A percentile compares a stretch with the other conserved stretches of the same genome.
Evolutionary conservation across 129 eudicot species (phyloP).

Genomic region (Lactuca sativa): DNA sequence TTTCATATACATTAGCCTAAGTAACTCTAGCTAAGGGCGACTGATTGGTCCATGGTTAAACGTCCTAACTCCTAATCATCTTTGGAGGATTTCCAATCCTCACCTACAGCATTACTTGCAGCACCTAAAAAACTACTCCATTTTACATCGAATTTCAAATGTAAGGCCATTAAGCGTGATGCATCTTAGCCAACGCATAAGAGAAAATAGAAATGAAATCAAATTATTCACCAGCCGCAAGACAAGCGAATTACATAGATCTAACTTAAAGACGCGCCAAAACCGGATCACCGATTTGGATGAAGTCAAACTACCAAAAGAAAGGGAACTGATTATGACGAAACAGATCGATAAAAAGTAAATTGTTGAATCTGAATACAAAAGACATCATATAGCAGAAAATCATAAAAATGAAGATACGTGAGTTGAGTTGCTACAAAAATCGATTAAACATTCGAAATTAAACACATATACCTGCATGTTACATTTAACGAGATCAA

Average conservation of each 20-base stretch:
- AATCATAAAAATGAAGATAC: neutral
- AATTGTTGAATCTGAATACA: neutral
- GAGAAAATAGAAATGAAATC: neutral
- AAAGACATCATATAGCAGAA: neutral
- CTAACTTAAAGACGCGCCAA: slow-evolving; percentile 13
- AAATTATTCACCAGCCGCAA: neutral
- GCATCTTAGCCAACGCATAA: neutral
- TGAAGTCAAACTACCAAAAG: slow-evolving; percentile 3
- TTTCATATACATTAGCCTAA: neutral
- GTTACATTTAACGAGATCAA: slow-evolving; percentile 90
- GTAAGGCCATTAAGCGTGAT: slow-evolving; percentile 8
- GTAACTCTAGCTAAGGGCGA: neutral
- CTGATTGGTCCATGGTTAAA: neutral
- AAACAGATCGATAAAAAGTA: slow-evolving; percentile 23
- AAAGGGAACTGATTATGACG: neutral
- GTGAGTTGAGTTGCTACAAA: neutral
- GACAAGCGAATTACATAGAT: slow-evolving; percentile 13
- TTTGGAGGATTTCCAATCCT: neutral
- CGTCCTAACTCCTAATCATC: neutral
- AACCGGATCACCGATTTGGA: neutral
- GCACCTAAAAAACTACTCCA: neutral
- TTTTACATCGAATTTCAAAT: neutral
- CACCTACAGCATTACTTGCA: slow-evolving; percentile 9
- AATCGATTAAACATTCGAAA: neutral
- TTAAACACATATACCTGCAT: slow-evolving; percentile 61